phyloP scores from a whole-genome alignment of 139 green algal genomes.

The Ettlia oleoabundans region DNA sequence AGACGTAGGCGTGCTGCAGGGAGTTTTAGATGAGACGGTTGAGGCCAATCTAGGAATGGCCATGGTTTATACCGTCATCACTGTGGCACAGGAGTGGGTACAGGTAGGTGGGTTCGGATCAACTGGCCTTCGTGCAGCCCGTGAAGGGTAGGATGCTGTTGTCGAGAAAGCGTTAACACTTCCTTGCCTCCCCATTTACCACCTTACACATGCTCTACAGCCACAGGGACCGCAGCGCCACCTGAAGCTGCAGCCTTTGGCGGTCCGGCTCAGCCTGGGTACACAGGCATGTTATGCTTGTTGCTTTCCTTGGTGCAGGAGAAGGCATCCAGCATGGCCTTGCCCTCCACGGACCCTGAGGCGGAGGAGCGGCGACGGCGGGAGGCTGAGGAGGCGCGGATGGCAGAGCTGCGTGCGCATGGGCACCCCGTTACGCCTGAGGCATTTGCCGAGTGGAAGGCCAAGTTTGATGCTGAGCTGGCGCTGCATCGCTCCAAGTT shows the following conservation, averaged over 20 bases:
- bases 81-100: constrained; percentile 62
- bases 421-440: constrained; percentile 80
- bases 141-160: too few relatives aligned
- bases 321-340: constrained; percentile 18
- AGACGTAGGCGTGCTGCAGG: constrained; percentile 62
- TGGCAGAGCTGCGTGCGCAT: constrained; percentile 66
- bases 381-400: constrained; percentile 72
- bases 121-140: not conserved
- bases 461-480: constrained; percentile 43
- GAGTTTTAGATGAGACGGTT: constrained; percentile 50
- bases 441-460: constrained; percentile 79
- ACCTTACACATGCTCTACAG: too few relatives aligned
- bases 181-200: too few relatives aligned
- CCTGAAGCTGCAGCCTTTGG: too few relatives aligned
- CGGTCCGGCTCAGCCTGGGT: too few relatives aligned
- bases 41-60: constrained; percentile 63
- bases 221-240: too few relatives aligned
- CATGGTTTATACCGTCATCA: constrained; percentile 68
- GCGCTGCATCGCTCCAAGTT: constrained; percentile 23
- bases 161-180: too few relatives aligned
- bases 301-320: not conserved
- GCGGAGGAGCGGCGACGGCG: constrained; percentile 49
- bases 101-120: constrained; percentile 23
- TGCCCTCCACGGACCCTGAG: constrained; percentile 49
- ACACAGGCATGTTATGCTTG: too few relatives aligned